Conservation (phyloP, 2,329 filamentous ascomycete genomes). For the Ceratocystiopsis sp. region DNA sequence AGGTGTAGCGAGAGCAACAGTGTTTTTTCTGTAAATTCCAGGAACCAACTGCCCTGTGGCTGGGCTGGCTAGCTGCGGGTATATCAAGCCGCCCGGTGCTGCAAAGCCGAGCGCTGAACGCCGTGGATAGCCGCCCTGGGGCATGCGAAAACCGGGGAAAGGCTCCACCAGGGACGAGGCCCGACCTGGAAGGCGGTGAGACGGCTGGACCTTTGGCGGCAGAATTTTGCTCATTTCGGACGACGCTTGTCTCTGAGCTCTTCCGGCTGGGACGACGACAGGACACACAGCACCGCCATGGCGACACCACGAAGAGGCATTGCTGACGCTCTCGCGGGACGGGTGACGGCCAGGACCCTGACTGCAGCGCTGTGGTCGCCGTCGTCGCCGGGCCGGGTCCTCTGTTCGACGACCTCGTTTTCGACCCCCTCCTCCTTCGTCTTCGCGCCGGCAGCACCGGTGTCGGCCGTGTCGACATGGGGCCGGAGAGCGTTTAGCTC, state of each 20-base stretch:
- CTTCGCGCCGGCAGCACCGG: too few relatives aligned
- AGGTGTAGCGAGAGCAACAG: too few relatives aligned
- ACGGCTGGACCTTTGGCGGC: too few relatives aligned
- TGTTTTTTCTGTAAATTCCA: too few relatives aligned
- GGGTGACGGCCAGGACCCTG: not conserved
- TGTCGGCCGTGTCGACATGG: too few relatives aligned
- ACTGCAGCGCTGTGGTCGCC: not conserved
- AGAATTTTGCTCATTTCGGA: not conserved
- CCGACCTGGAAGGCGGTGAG: too few relatives aligned
- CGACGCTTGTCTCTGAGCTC: not conserved
- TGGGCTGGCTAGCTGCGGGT: too few relatives aligned
- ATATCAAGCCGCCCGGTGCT: too few relatives aligned
- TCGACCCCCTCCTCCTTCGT: not conserved
- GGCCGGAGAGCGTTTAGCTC: not conserved
- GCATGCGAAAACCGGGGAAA: not conserved
- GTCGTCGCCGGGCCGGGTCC: not conserved
- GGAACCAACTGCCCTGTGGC: too few relatives aligned
- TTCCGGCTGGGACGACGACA: not conserved
- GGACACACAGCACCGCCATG: not conserved
- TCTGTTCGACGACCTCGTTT: not conserved
- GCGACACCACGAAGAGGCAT: not conserved
- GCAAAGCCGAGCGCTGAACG: not conserved
- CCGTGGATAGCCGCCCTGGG: constrained; percentile 6
- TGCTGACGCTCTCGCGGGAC: not conserved
- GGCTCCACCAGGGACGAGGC: not conserved